These are phyloP conservation scores for Globisporangium perplexum DNA, from an alignment of 352 stramenopile genomes.

Conservation along the genomic window DNA sequence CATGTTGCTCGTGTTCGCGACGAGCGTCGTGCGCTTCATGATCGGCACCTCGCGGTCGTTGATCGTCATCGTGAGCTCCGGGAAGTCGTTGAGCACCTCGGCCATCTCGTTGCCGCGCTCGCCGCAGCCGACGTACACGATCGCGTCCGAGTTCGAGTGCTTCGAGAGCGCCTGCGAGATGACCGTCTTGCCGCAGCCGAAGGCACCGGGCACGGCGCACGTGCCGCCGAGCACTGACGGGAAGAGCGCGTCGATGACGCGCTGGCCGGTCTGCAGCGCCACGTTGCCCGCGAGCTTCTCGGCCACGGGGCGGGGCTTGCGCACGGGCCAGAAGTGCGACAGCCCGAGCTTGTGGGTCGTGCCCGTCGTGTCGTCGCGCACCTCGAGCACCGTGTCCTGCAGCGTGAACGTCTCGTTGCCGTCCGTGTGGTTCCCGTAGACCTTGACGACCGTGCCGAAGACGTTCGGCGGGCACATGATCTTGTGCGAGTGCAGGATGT, in stretches of 20 bases:
- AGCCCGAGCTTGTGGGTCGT: conserved; percentile 95
- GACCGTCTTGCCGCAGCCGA: conserved; percentile 99
- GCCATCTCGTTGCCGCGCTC: conserved; percentile 99
- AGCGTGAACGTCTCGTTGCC: conserved; percentile 96
- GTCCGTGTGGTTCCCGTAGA: conserved; percentile 95
- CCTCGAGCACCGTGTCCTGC: conserved; percentile 97
- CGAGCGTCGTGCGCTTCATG: conserved; percentile 99
- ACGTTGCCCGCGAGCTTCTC: conserved; percentile 98
- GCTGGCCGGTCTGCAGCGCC: conserved; percentile 97
- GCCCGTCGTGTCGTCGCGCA: conserved; percentile 95
- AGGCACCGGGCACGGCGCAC: conserved; percentile 98
- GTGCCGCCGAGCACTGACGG: conserved; percentile 98
- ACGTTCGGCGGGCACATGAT: conserved; percentile 99
- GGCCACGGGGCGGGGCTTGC: conserved; percentile 95
- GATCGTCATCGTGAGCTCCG: conserved; percentile 98
- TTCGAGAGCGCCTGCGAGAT: conserved; percentile 99
- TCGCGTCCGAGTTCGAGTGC: conserved; percentile 98
- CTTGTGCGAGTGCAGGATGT: conserved; percentile 98
- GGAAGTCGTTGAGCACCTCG: conserved; percentile 98
- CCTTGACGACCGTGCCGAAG: conserved; percentile 98
- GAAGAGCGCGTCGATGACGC: conserved; percentile 99
- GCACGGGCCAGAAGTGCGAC: conserved; percentile 98
- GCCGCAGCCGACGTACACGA: conserved; percentile 99
- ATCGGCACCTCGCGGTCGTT: conserved; percentile 97
- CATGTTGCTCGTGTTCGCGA: conserved; percentile 99